Percentiles rank a stretch among this genome's conserved stretches.
phyloP scores from a whole-genome alignment of 2,329 filamentous ascomycete genomes.

The Pseudogymnoascus sp. region DNA sequence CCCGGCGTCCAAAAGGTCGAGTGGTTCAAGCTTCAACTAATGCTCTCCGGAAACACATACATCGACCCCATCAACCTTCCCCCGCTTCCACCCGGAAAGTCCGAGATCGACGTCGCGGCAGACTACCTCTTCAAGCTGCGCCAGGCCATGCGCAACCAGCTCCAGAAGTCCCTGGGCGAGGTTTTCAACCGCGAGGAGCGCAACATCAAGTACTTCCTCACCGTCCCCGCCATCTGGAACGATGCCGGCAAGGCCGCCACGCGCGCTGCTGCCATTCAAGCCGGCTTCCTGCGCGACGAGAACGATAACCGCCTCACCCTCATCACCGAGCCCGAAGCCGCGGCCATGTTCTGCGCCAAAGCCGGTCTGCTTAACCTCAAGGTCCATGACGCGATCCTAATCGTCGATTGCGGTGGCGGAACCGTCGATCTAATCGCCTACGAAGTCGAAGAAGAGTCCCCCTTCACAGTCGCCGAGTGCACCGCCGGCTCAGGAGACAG shows the following conservation, averaged over 20 bases:
- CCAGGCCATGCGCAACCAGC: conserved; percentile 89
- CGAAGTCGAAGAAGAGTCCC: conserved; percentile 95
- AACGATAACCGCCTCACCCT: conserved; percentile 94
- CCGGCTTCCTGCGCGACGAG: conserved; percentile 91
- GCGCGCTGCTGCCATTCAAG: conserved; percentile 90
- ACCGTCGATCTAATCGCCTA: conserved; percentile 99
- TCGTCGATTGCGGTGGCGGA: conserved; percentile 96
- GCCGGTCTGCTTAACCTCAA: conserved; percentile 92
- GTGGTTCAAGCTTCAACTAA: conserved; percentile 99
- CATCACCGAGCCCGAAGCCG: conserved; percentile 93
- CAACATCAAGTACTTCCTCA: conserved; percentile 96
- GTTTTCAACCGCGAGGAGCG: conserved; percentile 97
- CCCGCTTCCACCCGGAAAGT: conserved; percentile 93
- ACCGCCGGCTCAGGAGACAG: conserved; percentile 96
- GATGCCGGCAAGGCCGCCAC: conserved; percentile 97
- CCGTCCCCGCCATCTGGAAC: conserved; percentile 99
- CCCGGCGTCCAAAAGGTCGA: conserved; percentile 97
- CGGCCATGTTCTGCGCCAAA: conserved; percentile 96
- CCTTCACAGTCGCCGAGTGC: conserved; percentile 94
- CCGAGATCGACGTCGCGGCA: conserved; percentile 97
- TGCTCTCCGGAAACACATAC: conserved; percentile 97
- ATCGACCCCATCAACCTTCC: conserved; percentile 99
- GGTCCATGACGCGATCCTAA: conserved; percentile 95
- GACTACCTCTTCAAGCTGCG: conserved; percentile 98
- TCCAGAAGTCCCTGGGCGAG: conserved; percentile 94